Conservation (phyloP, 2,329 filamentous ascomycete genomes). For the Cercospora sp. region DNA sequence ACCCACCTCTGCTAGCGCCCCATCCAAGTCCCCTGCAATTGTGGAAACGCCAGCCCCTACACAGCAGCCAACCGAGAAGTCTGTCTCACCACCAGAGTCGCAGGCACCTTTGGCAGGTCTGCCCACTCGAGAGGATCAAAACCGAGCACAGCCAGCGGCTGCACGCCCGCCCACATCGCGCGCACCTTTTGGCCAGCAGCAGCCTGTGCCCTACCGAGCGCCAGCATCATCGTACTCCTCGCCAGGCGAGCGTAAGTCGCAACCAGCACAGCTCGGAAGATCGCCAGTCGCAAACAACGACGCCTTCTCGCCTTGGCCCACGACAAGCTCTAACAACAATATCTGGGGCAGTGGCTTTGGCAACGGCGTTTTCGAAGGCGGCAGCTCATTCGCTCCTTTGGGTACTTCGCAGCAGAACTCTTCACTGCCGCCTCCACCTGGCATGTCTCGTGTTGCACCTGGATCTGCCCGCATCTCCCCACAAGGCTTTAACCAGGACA, state of each 20-base stretch:
- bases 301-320: constrained; percentile 35
- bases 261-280: constrained; percentile 35
- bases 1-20: constrained; percentile 22
- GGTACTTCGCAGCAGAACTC: constrained; percentile 33
- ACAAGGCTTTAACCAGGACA: constrained; percentile 33
- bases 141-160: constrained; percentile 17
- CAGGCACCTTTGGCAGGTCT: constrained; percentile 23
- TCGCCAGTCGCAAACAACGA: constrained; percentile 34
- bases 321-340: constrained; percentile 55
- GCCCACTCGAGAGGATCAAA: constrained; percentile 16
- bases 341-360: constrained; percentile 78
- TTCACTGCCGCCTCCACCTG: constrained; percentile 37
- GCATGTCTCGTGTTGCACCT: constrained; percentile 32
- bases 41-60: constrained; percentile 6
- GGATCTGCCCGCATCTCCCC: constrained; percentile 39
- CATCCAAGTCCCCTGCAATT: constrained; percentile 23
- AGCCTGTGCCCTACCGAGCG: constrained; percentile 28
- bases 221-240: constrained; percentile 48
- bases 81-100: constrained; percentile 27
- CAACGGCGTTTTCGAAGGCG: constrained; percentile 69
- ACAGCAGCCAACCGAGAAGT: constrained; percentile 21
- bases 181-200: constrained; percentile 30
- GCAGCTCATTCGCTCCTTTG: constrained; percentile 36
- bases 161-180: constrained; percentile 21
- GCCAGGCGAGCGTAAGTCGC: constrained; percentile 40